These are phyloP conservation scores for Phaeotremella skinneri DNA, from an alignment of 768 basidiomycete species.

Conservation along the genomic window DNA sequence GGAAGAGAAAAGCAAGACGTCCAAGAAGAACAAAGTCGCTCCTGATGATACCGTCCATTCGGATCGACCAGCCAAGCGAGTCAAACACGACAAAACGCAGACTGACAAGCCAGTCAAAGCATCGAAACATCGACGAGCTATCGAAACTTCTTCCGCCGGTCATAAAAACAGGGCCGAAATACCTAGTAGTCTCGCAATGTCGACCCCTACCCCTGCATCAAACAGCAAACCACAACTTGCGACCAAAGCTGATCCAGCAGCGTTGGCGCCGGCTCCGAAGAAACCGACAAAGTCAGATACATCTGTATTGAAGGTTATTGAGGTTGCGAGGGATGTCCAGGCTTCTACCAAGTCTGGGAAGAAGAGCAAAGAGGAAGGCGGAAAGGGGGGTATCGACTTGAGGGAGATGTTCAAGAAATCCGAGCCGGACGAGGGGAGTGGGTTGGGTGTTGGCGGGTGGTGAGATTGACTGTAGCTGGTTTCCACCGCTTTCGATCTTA, in stretches of 20 bases:
- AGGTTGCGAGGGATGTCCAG: conserved; percentile 24
- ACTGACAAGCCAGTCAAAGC: neutral
- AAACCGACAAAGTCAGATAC: conserved; percentile 19
- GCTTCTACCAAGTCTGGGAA: conserved; percentile 1
- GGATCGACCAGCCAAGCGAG: neutral
- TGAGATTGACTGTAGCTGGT: too few species aligned
- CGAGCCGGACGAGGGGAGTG: conserved; percentile 18
- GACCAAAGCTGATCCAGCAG: conserved; percentile 2
- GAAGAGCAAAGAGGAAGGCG: neutral
- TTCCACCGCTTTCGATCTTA: too few species aligned
- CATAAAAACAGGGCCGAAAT: too few species aligned
- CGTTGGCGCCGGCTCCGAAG: neutral
- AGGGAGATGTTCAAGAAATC: conserved; percentile 2
- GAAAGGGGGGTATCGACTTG: conserved; percentile 12
- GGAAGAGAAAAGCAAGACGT: conserved; percentile 5
- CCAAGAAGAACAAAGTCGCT: conserved; percentile 6
- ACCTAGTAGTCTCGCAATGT: too few species aligned
- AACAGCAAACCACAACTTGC: neutral
- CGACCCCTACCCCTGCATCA: neutral
- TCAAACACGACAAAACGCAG: neutral
- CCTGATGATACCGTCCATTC: neutral
- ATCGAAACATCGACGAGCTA: neutral
- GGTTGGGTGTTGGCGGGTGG: conserved; percentile 45
- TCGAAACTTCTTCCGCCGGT: neutral
- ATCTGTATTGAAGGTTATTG: conserved; percentile 34